Base-by-base conservation (phyloP, 345 rosid species). In the Brassica rapa region DNA sequence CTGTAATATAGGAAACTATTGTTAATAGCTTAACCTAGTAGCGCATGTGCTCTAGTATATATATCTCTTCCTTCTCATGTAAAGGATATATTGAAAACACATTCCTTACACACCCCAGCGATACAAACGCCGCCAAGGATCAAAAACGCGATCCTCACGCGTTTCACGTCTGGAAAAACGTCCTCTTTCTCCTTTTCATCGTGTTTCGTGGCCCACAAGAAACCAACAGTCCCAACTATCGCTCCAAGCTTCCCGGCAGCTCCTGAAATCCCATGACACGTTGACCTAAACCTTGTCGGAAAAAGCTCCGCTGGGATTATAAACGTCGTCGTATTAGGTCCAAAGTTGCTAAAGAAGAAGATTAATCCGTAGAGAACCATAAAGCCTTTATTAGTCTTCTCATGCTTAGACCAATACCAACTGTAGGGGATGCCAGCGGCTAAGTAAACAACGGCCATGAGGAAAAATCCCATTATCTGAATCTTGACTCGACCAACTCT, bases 291-390 rank as follows among this genome's bases (percentile, higher is more conserved):
- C 78, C 97, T 85, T 0, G 97, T 88, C 1, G 97, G 97, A 41
- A 92, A 92, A 21, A 90, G 89, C 62, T 92, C 96, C 0, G 96
- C 96, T 0, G 97, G 97, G 41, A 89, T 82, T 0, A 92, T 89
- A 69, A 90, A 92, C 0, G 97, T 90, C 0, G 96, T 90, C 0
- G 94, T 84, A 67, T 92, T 92, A 1, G 96, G 97, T 35, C 97
- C 97, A 33, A 89, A 89, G 78, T 92, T 92, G 53, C 91, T 83
- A 32, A 92, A 92, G 88, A 92, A 92, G 81, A 88, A 90, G 0
- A 87, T 82, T 4, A 88, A 76, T 5, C 84, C 86, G 10, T 88
- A 89, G 0, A 90, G 72, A 62, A 85, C 23, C 62, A 89, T 62
- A 66, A 92, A 90, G 0, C 85, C 89, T 70, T 56, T 80, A 10